Evolutionary conservation across 225 moss, liverwort and hornwort genomes (phyloP).

Genomic region (Physcomitrium patens): DNA sequence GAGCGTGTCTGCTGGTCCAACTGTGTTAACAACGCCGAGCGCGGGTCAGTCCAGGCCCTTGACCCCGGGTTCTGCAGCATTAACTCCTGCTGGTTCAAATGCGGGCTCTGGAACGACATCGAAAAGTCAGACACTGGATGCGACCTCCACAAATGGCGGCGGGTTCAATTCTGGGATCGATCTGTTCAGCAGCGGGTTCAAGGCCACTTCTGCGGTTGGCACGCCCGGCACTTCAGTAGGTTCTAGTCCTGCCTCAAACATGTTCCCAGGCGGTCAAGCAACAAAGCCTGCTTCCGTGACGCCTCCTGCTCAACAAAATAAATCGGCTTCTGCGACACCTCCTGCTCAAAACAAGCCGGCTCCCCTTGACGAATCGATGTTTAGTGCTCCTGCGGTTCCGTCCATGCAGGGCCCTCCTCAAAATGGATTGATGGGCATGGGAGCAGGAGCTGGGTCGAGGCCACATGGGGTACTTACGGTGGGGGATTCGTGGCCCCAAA

Average conservation of each 20-base stretch:
- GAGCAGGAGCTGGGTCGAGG: constrained; percentile 40
- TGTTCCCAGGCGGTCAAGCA: constrained; percentile 44
- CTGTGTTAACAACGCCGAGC: constrained; percentile 32
- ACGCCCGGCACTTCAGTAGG: constrained; percentile 40
- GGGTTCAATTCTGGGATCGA: constrained; percentile 60
- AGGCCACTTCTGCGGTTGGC: constrained; percentile 39
- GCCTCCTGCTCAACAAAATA: constrained; percentile 1
- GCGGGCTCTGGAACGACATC: constrained; percentile 12
- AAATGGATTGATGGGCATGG: constrained; percentile 34
- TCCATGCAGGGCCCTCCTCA: constrained; percentile 24
- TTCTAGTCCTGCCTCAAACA: constrained; percentile 43
- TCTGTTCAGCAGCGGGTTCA: constrained; percentile 62
- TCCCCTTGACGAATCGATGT: too few relatives aligned
- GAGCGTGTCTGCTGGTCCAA: constrained; percentile 36
- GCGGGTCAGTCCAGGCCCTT: constrained; percentile 38
- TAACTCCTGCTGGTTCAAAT: constrained; percentile 21
- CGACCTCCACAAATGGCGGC: constrained; percentile 42
- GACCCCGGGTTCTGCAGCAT: constrained; percentile 37
- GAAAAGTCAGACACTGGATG: constrained; percentile 20
- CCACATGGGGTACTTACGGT: constrained; percentile 43
- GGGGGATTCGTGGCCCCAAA: constrained; percentile 81
- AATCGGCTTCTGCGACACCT: not conserved
- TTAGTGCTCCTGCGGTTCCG: constrained; percentile 8
- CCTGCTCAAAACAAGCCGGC: not conserved
- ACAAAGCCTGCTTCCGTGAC: constrained; percentile 35